Base-by-base conservation (phyloP, 2,329 filamentous ascomycete species). In the Tolypocladium tropicale region DNA sequence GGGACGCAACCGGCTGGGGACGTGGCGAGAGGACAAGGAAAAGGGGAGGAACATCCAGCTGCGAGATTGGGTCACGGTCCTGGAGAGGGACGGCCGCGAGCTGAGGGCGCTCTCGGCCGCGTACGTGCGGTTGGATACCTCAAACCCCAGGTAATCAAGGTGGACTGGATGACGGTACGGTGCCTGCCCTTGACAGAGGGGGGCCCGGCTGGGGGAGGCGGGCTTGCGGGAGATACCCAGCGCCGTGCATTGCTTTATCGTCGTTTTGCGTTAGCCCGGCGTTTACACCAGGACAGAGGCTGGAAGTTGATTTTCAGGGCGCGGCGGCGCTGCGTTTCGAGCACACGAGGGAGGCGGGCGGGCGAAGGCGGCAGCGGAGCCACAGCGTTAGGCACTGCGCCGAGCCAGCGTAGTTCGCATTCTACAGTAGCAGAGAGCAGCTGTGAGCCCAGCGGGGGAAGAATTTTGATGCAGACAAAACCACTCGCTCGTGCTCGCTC, bases 41-140 rank as follows among this genome's bases (percentile, higher is more conserved):
- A 88, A 86, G 66, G 90, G 90, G 34, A 81, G 79, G 62, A 85
- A 86, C 30, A 89, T 96, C 52, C 91, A 96, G 73, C 76, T 95
- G 54, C 81, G 93, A 55, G 93, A 96, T 70, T 85, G 91, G 75
- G 76, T 95, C 18, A 78, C 83, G 23, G 88, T 89, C 58, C 77
- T 96, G 51, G 92, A 96, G 69, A 78, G 84, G 53, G 90, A 95
- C 67, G 87, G 89, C 1, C 79, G 78, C 61, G 86, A 90, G 68
- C 74, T 74, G 61, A 81, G 76, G 66, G 80, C 84, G 28, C 68
- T 89, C 52, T 83, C 88, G 66, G 70, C 73, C 52, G 81, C 82
- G 1, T 84, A 83, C 59, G 64, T 76, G 56, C 71, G 70, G 57
- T 67, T 84, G 61, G 81, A 84, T 61, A 67, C 71, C 52, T 78